phyloP scores from a whole-genome alignment of 148 eudicot genomes.

The Drosera capensis region DNA sequence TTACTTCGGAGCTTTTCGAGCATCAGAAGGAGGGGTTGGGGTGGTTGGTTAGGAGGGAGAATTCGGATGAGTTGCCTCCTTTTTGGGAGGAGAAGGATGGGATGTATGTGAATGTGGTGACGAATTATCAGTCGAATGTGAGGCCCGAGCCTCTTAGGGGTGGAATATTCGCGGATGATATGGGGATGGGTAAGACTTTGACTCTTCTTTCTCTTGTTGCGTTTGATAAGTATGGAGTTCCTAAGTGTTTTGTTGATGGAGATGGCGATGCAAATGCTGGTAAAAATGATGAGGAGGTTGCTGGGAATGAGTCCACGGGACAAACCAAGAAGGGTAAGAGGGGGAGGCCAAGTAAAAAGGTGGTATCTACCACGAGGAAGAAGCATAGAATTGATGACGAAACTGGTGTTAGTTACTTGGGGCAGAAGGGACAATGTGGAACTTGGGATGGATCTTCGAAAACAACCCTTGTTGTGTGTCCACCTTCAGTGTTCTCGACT shows the following conservation, averaged over 20 bases:
- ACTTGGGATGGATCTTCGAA: slow-evolving; percentile 9
- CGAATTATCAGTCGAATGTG: slow-evolving; percentile 35
- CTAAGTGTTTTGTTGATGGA: slow-evolving; percentile 7
- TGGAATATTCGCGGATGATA: slow-evolving; percentile 93
- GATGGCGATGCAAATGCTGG: slow-evolving; percentile 8
- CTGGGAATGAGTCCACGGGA: neutral
- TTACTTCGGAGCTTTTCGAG: slow-evolving; percentile 41
- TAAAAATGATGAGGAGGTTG: slow-evolving; percentile 11
- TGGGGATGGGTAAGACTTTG: slow-evolving; percentile 94
- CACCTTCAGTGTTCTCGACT: slow-evolving; percentile 70
- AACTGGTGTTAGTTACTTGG: slow-evolving; percentile 5
- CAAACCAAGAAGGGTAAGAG: slow-evolving; percentile 23
- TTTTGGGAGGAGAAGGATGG: slow-evolving; percentile 75
- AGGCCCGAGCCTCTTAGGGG: slow-evolving; percentile 72
- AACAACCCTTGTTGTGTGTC: slow-evolving; percentile 66
- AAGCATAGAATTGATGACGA: slow-evolving; percentile 31
- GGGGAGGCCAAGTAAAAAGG: slow-evolving; percentile 15
- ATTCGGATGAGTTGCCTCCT: slow-evolving; percentile 54
- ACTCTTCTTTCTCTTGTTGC: slow-evolving; percentile 81
- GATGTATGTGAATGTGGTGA: slow-evolving; percentile 57
- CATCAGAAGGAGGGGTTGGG: slow-evolving; percentile 85
- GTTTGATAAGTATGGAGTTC: slow-evolving; percentile 25
- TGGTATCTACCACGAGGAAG: slow-evolving; percentile 20
- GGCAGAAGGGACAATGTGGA: slow-evolving; percentile 5
- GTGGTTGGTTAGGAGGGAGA: slow-evolving; percentile 79